Base-by-base conservation (phyloP, 1,284 basidiomycete species). In the Porogramme epimiltina region DNA sequence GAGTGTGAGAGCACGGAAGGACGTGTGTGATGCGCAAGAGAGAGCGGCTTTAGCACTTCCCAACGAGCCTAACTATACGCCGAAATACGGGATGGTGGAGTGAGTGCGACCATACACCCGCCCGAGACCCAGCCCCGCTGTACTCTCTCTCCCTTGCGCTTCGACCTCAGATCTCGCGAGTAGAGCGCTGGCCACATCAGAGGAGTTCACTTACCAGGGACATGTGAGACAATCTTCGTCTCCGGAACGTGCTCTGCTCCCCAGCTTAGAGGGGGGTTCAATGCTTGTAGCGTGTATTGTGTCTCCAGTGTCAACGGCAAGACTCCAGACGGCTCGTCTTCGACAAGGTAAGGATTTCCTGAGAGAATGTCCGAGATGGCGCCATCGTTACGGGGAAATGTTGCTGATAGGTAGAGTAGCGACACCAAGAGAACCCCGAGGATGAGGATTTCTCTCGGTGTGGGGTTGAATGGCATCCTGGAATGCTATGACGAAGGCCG, bases 141-240 rank as follows among this genome's bases (percentile, higher is more conserved):
- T n/a, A n/a, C n/a, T n/a, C n/a, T n/a, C n/a, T n/a, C n/a, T n/a
- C n/a, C n/a, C n/a, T n/a, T n/a, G n/a, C n/a, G n/a, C n/a, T n/a
- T n/a, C n/a, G n/a, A n/a, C n/a, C n/a, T n/a, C n/a, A n/a, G n/a
- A n/a, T n/a, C n/a, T n/a, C n/a, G n/a, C n/a, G n/a, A n/a, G n/a
- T n/a, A n/a, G n/a, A n/a, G n/a, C n/a, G n/a, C n/a, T n/a, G n/a
- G n/a, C n/a, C n/a, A n/a, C n/a, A n/a, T n/a, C n/a, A n/a, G n/a
- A n/a, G n/a, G 40, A 65, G 18, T 49, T 25, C 10, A 53, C 63
- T 45, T 34, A 84, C 85, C 86, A 63, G 85, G 84, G 5, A 77
- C 82, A 67, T 89, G 85, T 13, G 81, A 74, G 8, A 87, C 67
- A 10, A 87, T 70, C 40, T 74, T 74, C 2, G 85, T 84, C 48